Evolutionary conservation across 768 basidiomycete genomes (phyloP).

Genomic region (Agrocybe praecox): DNA sequence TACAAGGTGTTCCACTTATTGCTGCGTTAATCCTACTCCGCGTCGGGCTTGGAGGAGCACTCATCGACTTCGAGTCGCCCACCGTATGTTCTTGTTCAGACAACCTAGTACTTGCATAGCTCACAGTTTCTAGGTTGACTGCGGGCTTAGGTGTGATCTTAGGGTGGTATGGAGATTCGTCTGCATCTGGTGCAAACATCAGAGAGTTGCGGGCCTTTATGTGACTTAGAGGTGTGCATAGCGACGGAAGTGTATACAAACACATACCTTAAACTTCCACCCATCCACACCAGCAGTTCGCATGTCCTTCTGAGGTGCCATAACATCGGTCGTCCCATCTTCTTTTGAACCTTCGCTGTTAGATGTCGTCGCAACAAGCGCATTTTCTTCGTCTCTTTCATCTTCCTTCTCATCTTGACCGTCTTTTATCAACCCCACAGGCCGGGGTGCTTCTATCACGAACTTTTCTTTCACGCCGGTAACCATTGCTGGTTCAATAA

Average conservation of each 20-base stretch:
- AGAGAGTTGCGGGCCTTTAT: conserved; percentile 86
- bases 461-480: conserved; percentile 71
- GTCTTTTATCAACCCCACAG: conserved; percentile 56
- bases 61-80: conserved; percentile 40
- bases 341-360: conserved; percentile 27
- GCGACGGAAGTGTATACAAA: background rate
- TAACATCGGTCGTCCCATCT: conserved; percentile 58
- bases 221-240: background rate
- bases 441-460: conserved; percentile 58
- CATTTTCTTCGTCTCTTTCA: conserved; percentile 22
- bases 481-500: conserved; percentile 67
- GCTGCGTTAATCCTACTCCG: conserved; percentile 90
- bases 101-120: conserved; percentile 81
- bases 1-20: conserved; percentile 90
- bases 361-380: conserved; percentile 16
- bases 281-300: conserved; percentile 74
- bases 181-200: conserved; percentile 94
- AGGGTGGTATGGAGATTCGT: conserved; percentile 74
- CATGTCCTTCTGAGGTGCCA: conserved; percentile 80
- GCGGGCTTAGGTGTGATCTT: conserved; percentile 28
- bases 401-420: conserved; percentile 26
- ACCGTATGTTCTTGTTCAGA: conserved; percentile 64
- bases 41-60: conserved; percentile 85
- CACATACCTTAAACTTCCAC: conserved; percentile 77
- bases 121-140: conserved; percentile 62